Base-by-base conservation (phyloP, 2,329 filamentous ascomycete genomes). In the Helminthosporium solani region DNA sequence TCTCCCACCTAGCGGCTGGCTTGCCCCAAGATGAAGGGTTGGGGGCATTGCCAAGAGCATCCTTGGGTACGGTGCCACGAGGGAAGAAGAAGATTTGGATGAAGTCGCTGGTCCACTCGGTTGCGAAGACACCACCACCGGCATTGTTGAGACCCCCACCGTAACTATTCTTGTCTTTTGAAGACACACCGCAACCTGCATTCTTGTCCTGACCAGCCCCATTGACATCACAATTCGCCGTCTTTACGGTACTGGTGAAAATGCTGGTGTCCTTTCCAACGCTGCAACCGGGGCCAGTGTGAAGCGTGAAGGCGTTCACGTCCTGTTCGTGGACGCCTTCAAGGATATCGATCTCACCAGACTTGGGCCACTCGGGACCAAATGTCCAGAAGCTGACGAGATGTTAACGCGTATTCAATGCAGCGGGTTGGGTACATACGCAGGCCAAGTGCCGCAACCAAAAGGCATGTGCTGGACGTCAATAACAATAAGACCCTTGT, bases 71-170 rank as follows among this genome's bases (percentile, higher is more conserved):
- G 12, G 67, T 66, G 52, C 68, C 69, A n/a, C 88, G 85, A 0
- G 84, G 77, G 72, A 95, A 96, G 78, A 89, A 92, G 82, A 84
- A 96, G 54, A 95, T 78, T 33, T 79, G 79, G 68, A 97, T 94
- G 52, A 77, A 77, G 0, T 79, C 66, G 23, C 79, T 77, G 2
- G 86, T 89, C 88, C 90, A 95, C 49, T 72, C 61, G 12, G 70
- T 75, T 16, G 73, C 75, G 53, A 73, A 78, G 36, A 78, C 70
- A 39, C 70, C 74, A 40, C 75, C 75, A 20, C 60, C 59, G 43
- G 67, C 70, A 12, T 53, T 43, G 60, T 78, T 86, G 67, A 86
- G 79, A 0, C 67, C 73, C 3, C 67, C 64, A 28, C 83, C 83
- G 46, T 76, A 84, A 42, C 67, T 70, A 28, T 60, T 53, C 19